Percentiles rank a stretch among this genome's conserved stretches.
Evolutionary conservation across 2,329 filamentous ascomycete genomes (phyloP).

Genomic region (Aspergillus thermomutatus): DNA sequence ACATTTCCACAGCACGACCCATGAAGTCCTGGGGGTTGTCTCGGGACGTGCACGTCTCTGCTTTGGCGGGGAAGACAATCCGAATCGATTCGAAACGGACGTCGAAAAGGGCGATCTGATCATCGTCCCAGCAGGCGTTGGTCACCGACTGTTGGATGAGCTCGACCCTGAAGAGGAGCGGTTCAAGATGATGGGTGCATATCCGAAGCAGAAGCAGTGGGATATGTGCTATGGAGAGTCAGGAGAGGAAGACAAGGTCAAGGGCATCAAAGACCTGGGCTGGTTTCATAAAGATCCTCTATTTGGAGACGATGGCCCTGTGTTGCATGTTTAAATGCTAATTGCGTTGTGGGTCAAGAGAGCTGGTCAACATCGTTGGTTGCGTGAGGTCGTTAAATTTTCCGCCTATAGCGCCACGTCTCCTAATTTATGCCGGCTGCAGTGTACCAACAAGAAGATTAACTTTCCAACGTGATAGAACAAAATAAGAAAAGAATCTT

Average conservation of each 20-base stretch:
- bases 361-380: not conserved
- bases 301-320: conserved; percentile 55
- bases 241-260: conserved; percentile 53
- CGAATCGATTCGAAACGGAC: conserved; percentile 52
- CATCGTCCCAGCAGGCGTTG: conserved; percentile 63
- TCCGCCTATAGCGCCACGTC: not conserved
- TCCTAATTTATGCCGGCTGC: not conserved
- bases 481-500: not conserved
- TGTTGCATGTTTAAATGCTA: conserved; percentile 35
- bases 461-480: not conserved
- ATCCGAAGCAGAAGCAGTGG: conserved; percentile 58
- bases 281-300: conserved; percentile 63
- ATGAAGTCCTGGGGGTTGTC: conserved; percentile 63
- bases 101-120: conserved; percentile 61
- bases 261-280: conserved; percentile 46
- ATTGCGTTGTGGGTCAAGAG: not conserved
- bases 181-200: conserved; percentile 67
- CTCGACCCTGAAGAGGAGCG: conserved; percentile 37
- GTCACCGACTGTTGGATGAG: conserved; percentile 61
- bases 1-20: conserved; percentile 66
- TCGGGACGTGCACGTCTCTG: conserved; percentile 59
- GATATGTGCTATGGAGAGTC: conserved; percentile 68
- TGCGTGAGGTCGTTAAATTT: not conserved
- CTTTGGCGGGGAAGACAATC: conserved; percentile 64
- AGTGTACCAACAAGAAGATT: not conserved